Percentiles rank a stretch among this genome's conserved stretches.
These are phyloP conservation scores for Spathaspora jeffriesii DNA, from an alignment of 1,139 yeast species.

Conservation along the genomic window DNA sequence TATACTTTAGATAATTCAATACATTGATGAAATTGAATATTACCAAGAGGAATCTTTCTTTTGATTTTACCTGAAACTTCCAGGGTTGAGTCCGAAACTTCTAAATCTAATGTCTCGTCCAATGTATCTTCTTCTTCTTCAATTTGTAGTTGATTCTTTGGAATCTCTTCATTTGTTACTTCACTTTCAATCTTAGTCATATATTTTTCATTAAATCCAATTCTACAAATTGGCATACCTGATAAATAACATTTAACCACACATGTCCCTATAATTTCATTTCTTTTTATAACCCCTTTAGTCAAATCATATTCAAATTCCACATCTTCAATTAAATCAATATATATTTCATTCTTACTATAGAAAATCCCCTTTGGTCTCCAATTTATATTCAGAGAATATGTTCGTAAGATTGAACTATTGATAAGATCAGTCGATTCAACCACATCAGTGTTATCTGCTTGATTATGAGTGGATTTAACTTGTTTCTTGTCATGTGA, in stretches of 20 bases:
- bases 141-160: slow-evolving; percentile 19
- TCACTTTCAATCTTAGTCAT: slow-evolving; percentile 29
- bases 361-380: slow-evolving; percentile 50
- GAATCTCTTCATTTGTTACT: slow-evolving; percentile 9
- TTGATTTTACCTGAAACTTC: neutral
- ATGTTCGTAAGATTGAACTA: slow-evolving; percentile 54
- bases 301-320: slow-evolving; percentile 41
- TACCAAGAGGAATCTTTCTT: slow-evolving; percentile 33
- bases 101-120: slow-evolving; percentile 5
- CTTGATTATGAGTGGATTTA: slow-evolving; percentile 43
- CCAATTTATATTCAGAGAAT: slow-evolving; percentile 47
- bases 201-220: slow-evolving; percentile 43
- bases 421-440: slow-evolving; percentile 42
- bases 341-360: slow-evolving; percentile 46
- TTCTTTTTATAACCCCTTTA: slow-evolving; percentile 26
- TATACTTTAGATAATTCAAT: slow-evolving; percentile 40
- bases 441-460: slow-evolving; percentile 34
- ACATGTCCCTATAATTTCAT: slow-evolving; percentile 40
- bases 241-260: slow-evolving; percentile 42
- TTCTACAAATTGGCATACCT: slow-evolving; percentile 47
- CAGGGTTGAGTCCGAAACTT: no score
- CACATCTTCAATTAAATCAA: slow-evolving; percentile 42
- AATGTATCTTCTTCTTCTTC: slow-evolving; percentile 17
- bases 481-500: slow-evolving; percentile 15
- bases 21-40: slow-evolving; percentile 50